Evolutionary conservation across 768 basidiomycete genomes (phyloP).

Genomic region (Termitomyces eurrhizus): DNA sequence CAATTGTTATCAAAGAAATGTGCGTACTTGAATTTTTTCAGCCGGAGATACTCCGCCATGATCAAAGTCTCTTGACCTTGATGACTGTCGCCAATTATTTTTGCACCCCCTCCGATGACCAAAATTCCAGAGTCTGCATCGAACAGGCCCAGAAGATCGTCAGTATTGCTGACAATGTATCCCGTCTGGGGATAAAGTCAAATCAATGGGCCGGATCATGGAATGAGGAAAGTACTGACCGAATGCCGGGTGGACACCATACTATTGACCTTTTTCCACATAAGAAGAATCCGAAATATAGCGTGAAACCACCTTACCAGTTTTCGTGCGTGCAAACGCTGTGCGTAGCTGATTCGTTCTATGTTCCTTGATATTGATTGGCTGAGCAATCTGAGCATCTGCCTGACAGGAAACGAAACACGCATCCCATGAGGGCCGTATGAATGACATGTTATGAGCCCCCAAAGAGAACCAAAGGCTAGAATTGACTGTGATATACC

Average conservation of each 20-base stretch:
- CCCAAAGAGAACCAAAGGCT: slow-evolving; percentile 79
- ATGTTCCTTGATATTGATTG: slow-evolving; percentile 79
- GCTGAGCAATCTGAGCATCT: slow-evolving; percentile 75
- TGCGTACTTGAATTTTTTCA: slow-evolving; percentile 59
- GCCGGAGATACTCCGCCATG: slow-evolving; percentile 73
- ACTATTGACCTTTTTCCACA: slow-evolving; percentile 56
- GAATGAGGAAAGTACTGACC: slow-evolving; percentile 19
- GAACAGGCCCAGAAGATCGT: slow-evolving; percentile 74
- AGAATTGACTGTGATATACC: slow-evolving; percentile 59
- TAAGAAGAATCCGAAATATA: slow-evolving; percentile 4
- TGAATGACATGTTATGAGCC: slow-evolving; percentile 72
- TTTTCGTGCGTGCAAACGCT: slow-evolving; percentile 71
- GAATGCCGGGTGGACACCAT: slow-evolving; percentile 64
- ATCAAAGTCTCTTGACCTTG: slow-evolving; percentile 77
- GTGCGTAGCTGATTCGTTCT: slow-evolving; percentile 74
- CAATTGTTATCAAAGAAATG: background rate
- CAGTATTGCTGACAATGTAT: slow-evolving; percentile 76
- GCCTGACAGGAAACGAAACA: slow-evolving; percentile 79
- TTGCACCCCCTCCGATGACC: slow-evolving; percentile 67
- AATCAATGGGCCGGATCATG: background rate
- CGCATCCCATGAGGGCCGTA: slow-evolving; percentile 80
- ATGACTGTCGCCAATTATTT: slow-evolving; percentile 64
- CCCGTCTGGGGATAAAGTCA: slow-evolving; percentile 39
- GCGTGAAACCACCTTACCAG: slow-evolving; percentile 36
- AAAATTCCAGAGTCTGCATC: slow-evolving; percentile 75